phyloP scores from a whole-genome alignment of 2,329 filamentous ascomycete genomes.

The Beauveria rudraprayagi region DNA sequence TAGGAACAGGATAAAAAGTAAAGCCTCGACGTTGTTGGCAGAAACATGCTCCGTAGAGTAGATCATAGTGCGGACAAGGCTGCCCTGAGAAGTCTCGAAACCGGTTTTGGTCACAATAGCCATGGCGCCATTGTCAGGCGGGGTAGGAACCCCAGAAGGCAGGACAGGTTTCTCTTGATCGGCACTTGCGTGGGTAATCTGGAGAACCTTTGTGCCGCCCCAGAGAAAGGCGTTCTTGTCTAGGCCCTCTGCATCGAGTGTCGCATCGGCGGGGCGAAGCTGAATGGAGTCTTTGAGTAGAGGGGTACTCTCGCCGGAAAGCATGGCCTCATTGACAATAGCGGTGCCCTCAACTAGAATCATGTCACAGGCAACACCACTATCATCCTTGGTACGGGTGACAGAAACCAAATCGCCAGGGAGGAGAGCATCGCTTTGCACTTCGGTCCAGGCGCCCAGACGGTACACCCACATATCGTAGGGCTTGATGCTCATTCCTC shows the following conservation, averaged over 20 bases:
- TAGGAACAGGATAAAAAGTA: slow-evolving; percentile 97
- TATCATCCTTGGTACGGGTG: slow-evolving; percentile 89
- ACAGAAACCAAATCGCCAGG: slow-evolving; percentile 92
- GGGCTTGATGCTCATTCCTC: slow-evolving; percentile 98
- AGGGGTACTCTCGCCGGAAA: slow-evolving; percentile 95
- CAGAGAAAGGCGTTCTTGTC: slow-evolving; percentile 97
- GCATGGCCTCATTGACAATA: slow-evolving; percentile 98
- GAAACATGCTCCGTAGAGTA: slow-evolving; percentile 98
- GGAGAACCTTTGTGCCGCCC: slow-evolving; percentile 94
- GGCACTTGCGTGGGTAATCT: slow-evolving; percentile 79
- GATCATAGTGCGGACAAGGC: slow-evolving; percentile 97
- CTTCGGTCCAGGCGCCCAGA: slow-evolving; percentile 77
- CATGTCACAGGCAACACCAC: slow-evolving; percentile 96
- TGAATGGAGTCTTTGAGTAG: slow-evolving; percentile 94
- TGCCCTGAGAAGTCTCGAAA: slow-evolving; percentile 97
- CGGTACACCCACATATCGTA: slow-evolving; percentile 92
- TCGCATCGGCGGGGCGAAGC: slow-evolving; percentile 72
- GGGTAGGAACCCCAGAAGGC: slow-evolving; percentile 67
- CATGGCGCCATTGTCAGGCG: slow-evolving; percentile 89
- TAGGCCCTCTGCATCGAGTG: slow-evolving; percentile 77
- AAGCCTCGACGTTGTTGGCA: slow-evolving; percentile 92
- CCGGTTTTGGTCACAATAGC: slow-evolving; percentile 95
- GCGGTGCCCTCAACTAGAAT: slow-evolving; percentile 87
- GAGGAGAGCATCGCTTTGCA: slow-evolving; percentile 82
- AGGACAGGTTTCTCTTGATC: slow-evolving; percentile 66